Percentiles rank a stretch among this genome's conserved stretches.
Evolutionary conservation across 129 eudicot species (phyloP).

Genomic region (Flaveria brownii): DNA sequence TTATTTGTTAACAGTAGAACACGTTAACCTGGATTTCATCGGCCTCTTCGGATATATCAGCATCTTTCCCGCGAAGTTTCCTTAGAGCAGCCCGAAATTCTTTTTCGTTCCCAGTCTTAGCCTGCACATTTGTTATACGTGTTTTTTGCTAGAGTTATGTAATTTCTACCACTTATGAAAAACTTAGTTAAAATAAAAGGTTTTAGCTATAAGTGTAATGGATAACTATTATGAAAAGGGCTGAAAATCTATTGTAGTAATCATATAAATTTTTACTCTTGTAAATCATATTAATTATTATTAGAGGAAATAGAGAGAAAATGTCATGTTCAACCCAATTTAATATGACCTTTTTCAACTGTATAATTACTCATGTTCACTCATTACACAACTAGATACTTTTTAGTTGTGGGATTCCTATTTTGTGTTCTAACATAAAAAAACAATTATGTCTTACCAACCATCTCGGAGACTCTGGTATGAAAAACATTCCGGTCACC

Average conservation of each 20-base stretch:
- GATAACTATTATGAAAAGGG: too few relatives aligned
- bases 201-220: too few relatives aligned
- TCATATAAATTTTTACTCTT: too few relatives aligned
- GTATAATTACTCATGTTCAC: background rate
- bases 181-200: background rate
- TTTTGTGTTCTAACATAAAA: background rate
- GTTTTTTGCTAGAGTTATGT: background rate
- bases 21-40: constrained; percentile 56
- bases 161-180: background rate
- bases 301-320: too few relatives aligned
- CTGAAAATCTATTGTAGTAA: too few relatives aligned
- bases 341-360: too few relatives aligned
- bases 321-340: too few relatives aligned
- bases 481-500: constrained; percentile 47
- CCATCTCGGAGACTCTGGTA: constrained; percentile 82
- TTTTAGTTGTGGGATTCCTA: background rate
- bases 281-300: too few relatives aligned
- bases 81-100: constrained; percentile 44
- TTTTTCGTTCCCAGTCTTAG: constrained; percentile 54
- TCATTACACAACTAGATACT: too few relatives aligned
- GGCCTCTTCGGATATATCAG: constrained; percentile 54
- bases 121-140: constrained; percentile 34
- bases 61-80: constrained; percentile 56
- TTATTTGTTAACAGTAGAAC: background rate
- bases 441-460: constrained; percentile 44